Evolutionary conservation across 2,329 filamentous ascomycete genomes (phyloP).

Genomic region (Nigrospora osmanthi): DNA sequence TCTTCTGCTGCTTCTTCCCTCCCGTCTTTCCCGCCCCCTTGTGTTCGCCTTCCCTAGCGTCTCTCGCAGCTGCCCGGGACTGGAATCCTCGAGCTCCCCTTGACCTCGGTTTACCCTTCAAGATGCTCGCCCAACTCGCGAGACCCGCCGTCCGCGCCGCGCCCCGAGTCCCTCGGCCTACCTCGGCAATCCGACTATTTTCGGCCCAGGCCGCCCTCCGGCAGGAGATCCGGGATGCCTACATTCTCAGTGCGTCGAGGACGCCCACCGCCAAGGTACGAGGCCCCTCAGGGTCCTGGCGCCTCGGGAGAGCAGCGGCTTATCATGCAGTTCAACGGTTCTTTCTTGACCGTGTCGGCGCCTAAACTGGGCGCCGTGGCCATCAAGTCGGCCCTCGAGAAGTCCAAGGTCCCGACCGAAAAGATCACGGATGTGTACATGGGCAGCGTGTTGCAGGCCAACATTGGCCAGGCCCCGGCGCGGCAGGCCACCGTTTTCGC

Average conservation of each 20-base stretch:
- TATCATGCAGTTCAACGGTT: slow-evolving; percentile 78
- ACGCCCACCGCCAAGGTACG: slow-evolving; percentile 82
- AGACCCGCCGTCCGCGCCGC: slow-evolving; percentile 13
- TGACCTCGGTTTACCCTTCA: too few relatives aligned
- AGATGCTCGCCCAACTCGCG: slow-evolving; percentile 6
- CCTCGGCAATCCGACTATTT: slow-evolving; percentile 31
- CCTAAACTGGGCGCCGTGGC: slow-evolving; percentile 84
- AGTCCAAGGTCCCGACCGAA: slow-evolving; percentile 72
- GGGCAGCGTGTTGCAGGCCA: slow-evolving; percentile 86
- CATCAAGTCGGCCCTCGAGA: slow-evolving; percentile 84
- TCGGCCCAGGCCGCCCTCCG: slow-evolving; percentile 33
- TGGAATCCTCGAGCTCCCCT: too few relatives aligned
- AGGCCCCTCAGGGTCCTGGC: not conserved
- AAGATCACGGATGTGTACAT: slow-evolving; percentile 93
- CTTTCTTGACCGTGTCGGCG: slow-evolving; percentile 73
- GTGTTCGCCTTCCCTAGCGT: too few relatives aligned
- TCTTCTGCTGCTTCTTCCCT: too few relatives aligned
- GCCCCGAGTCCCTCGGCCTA: slow-evolving; percentile 9
- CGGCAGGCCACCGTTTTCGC: slow-evolving; percentile 87
- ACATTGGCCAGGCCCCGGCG: slow-evolving; percentile 82
- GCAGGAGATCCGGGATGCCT: slow-evolving; percentile 79
- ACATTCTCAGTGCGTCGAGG: slow-evolving; percentile 83
- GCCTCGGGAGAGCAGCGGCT: slow-evolving; percentile 2
- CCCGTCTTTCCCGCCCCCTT: too few relatives aligned
- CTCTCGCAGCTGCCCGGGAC: too few relatives aligned